phyloP scores from a whole-genome alignment of 129 eudicot genomes.

The Flaveria brownii region DNA sequence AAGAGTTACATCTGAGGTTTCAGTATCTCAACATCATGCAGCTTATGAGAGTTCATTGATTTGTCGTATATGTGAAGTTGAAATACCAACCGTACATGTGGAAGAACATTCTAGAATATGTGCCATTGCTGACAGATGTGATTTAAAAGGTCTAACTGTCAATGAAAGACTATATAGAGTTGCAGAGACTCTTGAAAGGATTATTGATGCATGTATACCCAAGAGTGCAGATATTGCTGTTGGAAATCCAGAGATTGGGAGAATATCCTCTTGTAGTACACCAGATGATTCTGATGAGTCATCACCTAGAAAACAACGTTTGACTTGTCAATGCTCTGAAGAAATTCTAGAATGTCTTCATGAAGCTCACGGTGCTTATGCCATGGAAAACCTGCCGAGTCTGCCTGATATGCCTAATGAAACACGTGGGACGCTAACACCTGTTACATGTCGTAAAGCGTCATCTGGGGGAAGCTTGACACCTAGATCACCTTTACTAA shows the following conservation, averaged over 20 bases:
- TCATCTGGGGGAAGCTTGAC: constrained; percentile 81
- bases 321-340: constrained; percentile 47
- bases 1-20: constrained; percentile 49
- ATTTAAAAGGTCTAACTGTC: constrained; percentile 79
- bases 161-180: constrained; percentile 88
- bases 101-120: constrained; percentile 99
- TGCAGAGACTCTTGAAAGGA: constrained; percentile 79
- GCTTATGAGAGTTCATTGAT: constrained; percentile 78
- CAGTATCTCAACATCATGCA: constrained; percentile 50
- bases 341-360: constrained; percentile 54
- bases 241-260: constrained; percentile 54
- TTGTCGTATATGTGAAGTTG: constrained; percentile 98
- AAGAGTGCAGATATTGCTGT: constrained; percentile 47
- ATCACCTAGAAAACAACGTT: constrained; percentile 47
- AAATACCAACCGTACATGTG: constrained; percentile 84
- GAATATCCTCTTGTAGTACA: constrained; percentile 53
- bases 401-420: constrained; percentile 47
- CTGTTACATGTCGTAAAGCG: constrained; percentile 45
- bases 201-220: constrained; percentile 81
- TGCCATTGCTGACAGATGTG: constrained; percentile 96
- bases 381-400: constrained; percentile 46
- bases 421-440: constrained; percentile 43
- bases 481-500: constrained; percentile 85
- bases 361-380: constrained; percentile 48
- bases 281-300: constrained; percentile 58